phyloP scores from a whole-genome alignment of 208 protist species.

The Leishmania guyanensis region DNA sequence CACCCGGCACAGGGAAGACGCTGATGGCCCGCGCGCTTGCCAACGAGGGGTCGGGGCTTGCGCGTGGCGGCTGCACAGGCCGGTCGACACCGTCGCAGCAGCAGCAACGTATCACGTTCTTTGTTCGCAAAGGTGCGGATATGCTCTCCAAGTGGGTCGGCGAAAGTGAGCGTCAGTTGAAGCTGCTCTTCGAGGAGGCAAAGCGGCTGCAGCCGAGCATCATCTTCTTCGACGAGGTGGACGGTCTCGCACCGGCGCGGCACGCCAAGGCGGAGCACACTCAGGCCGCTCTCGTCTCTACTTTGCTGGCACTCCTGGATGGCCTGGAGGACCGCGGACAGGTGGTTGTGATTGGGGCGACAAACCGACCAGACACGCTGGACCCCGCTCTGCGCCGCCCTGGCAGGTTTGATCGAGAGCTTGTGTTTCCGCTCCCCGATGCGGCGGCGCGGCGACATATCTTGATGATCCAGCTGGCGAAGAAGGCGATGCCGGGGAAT shows the following conservation, averaged over 20 bases:
- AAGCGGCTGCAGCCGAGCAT: slow-evolving; percentile 95
- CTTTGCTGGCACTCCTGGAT: slow-evolving; percentile 96
- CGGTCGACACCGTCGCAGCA: neutral
- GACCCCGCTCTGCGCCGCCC: slow-evolving; percentile 96
- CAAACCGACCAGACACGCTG: slow-evolving; percentile 95
- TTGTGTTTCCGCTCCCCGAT: slow-evolving; percentile 86
- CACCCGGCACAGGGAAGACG: slow-evolving; percentile 99
- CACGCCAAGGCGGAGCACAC: slow-evolving; percentile 83
- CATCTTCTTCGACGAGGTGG: slow-evolving; percentile 99
- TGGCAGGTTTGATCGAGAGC: slow-evolving; percentile 97
- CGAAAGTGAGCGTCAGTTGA: slow-evolving; percentile 97
- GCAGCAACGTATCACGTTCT: slow-evolving; percentile 93
- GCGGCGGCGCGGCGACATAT: slow-evolving; percentile 83
- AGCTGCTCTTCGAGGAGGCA: slow-evolving; percentile 97
- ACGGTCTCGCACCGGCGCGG: slow-evolving; percentile 93
- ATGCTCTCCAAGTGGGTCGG: slow-evolving; percentile 99
- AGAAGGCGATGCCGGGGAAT: slow-evolving; percentile 95
- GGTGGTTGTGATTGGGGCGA: slow-evolving; percentile 96
- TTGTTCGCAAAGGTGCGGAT: slow-evolving; percentile 96
- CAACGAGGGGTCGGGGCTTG: slow-evolving; percentile 89
- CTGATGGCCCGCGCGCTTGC: slow-evolving; percentile 99
- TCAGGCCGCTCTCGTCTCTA: slow-evolving; percentile 85
- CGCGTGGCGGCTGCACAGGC: neutral
- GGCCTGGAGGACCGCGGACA: slow-evolving; percentile 92
- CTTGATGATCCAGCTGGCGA: slow-evolving; percentile 96